Conservation (phyloP, 768 basidiomycete species). For the Cantharellus anzutake region DNA sequence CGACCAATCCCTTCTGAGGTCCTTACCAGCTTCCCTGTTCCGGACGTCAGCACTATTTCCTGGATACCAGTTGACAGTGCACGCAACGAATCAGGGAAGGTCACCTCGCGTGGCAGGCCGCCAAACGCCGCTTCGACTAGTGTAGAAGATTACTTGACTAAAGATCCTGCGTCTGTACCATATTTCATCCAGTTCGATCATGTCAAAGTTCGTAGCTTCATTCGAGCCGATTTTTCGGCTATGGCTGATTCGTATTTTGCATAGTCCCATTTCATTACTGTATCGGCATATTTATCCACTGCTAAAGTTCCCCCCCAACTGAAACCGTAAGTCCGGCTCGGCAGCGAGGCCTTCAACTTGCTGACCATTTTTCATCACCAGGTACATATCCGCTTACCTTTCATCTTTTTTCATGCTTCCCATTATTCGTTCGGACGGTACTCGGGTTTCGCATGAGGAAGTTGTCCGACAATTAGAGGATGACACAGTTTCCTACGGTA, state of each 20-base stretch:
- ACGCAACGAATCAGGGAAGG: slow-evolving; percentile 34
- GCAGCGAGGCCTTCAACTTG: not conserved
- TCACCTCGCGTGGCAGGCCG: slow-evolving; percentile 3
- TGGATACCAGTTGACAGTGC: slow-evolving; percentile 68
- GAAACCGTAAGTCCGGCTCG: slow-evolving; percentile 37
- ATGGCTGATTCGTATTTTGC: slow-evolving; percentile 3
- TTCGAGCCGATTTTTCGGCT: not conserved
- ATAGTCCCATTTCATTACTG: slow-evolving; percentile 81
- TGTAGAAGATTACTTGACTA: slow-evolving; percentile 42
- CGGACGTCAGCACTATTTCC: slow-evolving; percentile 72
- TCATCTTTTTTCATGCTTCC: slow-evolving; percentile 80
- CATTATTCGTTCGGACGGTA: slow-evolving; percentile 46
- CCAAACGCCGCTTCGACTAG: slow-evolving; percentile 11
- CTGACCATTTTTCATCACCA: slow-evolving; percentile 15
- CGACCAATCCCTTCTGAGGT: slow-evolving; percentile 63
- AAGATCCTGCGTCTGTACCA: slow-evolving; percentile 49
- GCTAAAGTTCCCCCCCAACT: slow-evolving; percentile 50
- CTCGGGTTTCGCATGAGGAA: slow-evolving; percentile 61
- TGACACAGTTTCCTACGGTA: slow-evolving; percentile 77
- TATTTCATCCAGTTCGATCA: slow-evolving; percentile 92
- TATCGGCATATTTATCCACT: slow-evolving; percentile 66
- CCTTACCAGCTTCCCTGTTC: slow-evolving; percentile 74
- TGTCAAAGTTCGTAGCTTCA: slow-evolving; percentile 41
- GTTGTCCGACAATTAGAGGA: slow-evolving; percentile 82
- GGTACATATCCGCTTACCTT: slow-evolving; percentile 61